Percentiles rank a stretch among this genome's conserved stretches.
phyloP scores from a whole-genome alignment of 805 yeast genomes.

The Candida incommunis region DNA sequence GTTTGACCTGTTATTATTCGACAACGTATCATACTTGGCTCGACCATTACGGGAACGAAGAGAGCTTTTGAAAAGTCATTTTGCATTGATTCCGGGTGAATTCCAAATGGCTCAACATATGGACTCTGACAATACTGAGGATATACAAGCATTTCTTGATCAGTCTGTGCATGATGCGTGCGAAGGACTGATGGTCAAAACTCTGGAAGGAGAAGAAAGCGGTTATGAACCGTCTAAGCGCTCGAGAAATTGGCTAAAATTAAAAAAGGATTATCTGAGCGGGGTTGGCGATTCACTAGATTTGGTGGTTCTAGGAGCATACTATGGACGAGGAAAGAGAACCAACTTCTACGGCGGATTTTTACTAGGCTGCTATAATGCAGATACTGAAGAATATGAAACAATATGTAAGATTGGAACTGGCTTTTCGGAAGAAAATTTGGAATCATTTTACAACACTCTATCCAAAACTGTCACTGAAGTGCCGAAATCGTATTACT shows the following conservation, averaged over 20 bases:
- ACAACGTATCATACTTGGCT: slow-evolving; percentile 58
- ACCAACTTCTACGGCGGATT: slow-evolving; percentile 95
- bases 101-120: slow-evolving; percentile 67
- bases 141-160: slow-evolving; percentile 72
- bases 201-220: slow-evolving; percentile 67
- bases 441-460: slow-evolving; percentile 42
- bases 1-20: slow-evolving; percentile 67
- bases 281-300: slow-evolving; percentile 96
- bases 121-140: slow-evolving; percentile 55
- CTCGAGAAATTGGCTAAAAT: slow-evolving; percentile 87
- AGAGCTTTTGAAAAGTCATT: slow-evolving; percentile 36
- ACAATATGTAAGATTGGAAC: slow-evolving; percentile 96
- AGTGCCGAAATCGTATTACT: slow-evolving; percentile 51
- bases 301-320: slow-evolving; percentile 87
- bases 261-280: slow-evolving; percentile 86
- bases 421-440: slow-evolving; percentile 80
- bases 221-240: slow-evolving; percentile 89
- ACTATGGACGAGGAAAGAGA: slow-evolving; percentile 85
- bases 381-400: slow-evolving; percentile 84
- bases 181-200: slow-evolving; percentile 93
- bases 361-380: slow-evolving; percentile 76
- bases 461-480: slow-evolving; percentile 54
- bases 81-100: slow-evolving; percentile 55
- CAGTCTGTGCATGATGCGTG: slow-evolving; percentile 80
- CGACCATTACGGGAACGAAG: slow-evolving; percentile 62